These are phyloP conservation scores for Juglanconis juglandina DNA, from an alignment of 2,329 filamentous ascomycete genomes.

Conservation along the genomic window DNA sequence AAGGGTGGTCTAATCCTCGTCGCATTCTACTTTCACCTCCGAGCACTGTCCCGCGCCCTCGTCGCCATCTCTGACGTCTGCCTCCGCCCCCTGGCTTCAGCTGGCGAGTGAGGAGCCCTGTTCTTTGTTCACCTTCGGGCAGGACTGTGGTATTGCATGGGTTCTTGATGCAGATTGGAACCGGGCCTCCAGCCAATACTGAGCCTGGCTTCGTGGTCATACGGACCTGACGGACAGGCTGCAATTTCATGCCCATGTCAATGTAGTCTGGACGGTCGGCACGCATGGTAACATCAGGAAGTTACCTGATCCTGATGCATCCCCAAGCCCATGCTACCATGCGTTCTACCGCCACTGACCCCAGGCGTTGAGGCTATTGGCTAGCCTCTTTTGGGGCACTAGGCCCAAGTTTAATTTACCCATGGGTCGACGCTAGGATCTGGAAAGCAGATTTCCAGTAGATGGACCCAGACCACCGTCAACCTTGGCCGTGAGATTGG, in stretches of 20 bases:
- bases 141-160: constrained; percentile 10
- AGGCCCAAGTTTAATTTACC: constrained; percentile 14
- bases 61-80: neutral
- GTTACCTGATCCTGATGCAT: neutral
- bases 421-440: constrained; percentile 16
- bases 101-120: constrained; percentile 13
- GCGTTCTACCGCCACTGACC: neutral
- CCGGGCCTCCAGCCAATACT: constrained; percentile 12
- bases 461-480: constrained; percentile 9
- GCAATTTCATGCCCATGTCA: constrained; percentile 11
- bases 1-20: constrained; percentile 8
- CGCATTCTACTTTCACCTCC: neutral
- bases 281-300: neutral
- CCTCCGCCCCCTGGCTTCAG: constrained; percentile 3
- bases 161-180: constrained; percentile 12
- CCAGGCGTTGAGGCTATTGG: constrained; percentile 7
- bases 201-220: constrained; percentile 14
- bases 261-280: neutral
- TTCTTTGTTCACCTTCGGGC: constrained; percentile 11
- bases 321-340: constrained; percentile 3
- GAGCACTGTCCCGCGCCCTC: constrained; percentile 2
- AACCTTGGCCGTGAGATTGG: neutral
- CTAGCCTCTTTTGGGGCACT: constrained; percentile 11
- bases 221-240: constrained; percentile 15
- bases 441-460: constrained; percentile 12